Evolutionary conservation across 495 filamentous ascomycete species (phyloP).

Genomic region (Penicillium silybi): DNA sequence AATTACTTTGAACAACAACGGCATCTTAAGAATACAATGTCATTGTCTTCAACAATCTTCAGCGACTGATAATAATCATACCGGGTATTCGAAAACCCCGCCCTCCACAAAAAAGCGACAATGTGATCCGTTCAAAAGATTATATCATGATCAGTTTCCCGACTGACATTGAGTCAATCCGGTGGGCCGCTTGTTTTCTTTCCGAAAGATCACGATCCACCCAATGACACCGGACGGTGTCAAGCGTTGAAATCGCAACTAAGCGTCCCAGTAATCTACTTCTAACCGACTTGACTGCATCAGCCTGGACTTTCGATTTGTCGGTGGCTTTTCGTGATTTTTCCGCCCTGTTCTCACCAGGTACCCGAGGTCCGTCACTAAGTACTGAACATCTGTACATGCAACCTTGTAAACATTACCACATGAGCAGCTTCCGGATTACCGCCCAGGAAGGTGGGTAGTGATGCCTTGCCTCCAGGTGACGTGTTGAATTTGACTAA

Average conservation of each 20-base stretch:
- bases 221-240: constrained; percentile 12
- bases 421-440: too few relatives aligned
- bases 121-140: not conserved
- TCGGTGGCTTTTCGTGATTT: not conserved
- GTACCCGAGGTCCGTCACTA: not conserved
- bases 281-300: not conserved
- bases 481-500: constrained; percentile 8
- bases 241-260: constrained; percentile 2
- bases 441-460: not conserved
- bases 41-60: not conserved
- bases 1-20: not conserved
- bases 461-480: not conserved
- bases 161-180: constrained; percentile 7
- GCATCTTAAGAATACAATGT: not conserved
- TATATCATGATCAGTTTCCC: not conserved
- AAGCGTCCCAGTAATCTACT: not conserved
- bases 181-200: constrained; percentile 11
- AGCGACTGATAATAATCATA: not conserved
- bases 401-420: not conserved
- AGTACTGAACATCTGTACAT: not conserved
- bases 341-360: not conserved
- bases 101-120: not conserved
- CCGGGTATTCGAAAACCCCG: not conserved
- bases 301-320: not conserved
- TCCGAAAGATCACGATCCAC: constrained; percentile 20